A percentile compares a stretch with the other conserved stretches of the same genome.
Conservation (phyloP, 148 eudicot genomes). For the Amaranthus palmeri region DNA sequence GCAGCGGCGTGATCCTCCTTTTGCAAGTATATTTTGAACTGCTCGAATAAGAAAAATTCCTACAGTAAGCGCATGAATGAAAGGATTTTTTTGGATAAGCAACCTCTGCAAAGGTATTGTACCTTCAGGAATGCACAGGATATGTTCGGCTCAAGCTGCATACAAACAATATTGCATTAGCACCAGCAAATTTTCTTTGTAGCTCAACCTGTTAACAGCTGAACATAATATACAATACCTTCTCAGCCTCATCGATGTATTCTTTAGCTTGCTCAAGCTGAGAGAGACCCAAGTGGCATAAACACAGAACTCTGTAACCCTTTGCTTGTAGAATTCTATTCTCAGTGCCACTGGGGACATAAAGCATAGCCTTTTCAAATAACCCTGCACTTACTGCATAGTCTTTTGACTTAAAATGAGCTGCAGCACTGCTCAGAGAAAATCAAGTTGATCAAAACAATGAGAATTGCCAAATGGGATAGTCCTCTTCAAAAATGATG, state of each 20-base stretch:
- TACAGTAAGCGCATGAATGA: neutral
- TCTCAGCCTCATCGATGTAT: constrained; percentile 90
- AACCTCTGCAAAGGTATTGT: constrained; percentile 1
- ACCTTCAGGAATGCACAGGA: constrained; percentile 91
- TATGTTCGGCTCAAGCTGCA: constrained; percentile 89
- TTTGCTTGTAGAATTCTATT: constrained; percentile 79
- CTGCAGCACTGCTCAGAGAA: constrained; percentile 62
- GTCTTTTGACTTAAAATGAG: constrained; percentile 77
- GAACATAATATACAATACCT: constrained; percentile 38
- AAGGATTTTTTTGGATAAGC: constrained; percentile 1
- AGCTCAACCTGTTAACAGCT: neutral
- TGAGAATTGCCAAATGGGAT: neutral
- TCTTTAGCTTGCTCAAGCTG: constrained; percentile 95
- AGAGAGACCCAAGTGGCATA: constrained; percentile 79
- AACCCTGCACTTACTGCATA: constrained; percentile 69
- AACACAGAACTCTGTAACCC: constrained; percentile 85
- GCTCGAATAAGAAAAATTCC: constrained; percentile 27
- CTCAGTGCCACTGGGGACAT: constrained; percentile 68
- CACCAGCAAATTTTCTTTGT: neutral
- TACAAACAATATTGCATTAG: constrained; percentile 26
- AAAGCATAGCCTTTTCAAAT: constrained; percentile 88
- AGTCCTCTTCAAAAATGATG: neutral
- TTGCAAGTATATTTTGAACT: constrained; percentile 86
- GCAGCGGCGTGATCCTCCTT: constrained; percentile 66
- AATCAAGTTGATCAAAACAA: constrained; percentile 10